These are phyloP conservation scores for Backusella psychrophila DNA, from an alignment of 192 early-diverging fungal genomes.

Conservation along the genomic window DNA sequence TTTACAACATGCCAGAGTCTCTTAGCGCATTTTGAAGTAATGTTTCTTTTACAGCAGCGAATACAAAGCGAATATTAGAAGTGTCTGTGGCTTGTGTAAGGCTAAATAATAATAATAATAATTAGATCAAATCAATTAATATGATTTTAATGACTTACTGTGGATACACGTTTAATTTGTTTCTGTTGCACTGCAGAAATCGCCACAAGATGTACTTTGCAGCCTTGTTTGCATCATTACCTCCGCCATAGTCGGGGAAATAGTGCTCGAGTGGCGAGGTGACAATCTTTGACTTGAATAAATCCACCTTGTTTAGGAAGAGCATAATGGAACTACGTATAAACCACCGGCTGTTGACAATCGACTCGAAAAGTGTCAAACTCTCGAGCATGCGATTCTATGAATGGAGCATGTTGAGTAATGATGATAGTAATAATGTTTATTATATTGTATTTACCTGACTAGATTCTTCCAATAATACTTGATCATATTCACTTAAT, in stretches of 20 bases:
- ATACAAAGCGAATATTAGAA: constrained; percentile 58
- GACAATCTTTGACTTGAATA: constrained; percentile 73
- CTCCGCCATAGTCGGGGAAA: constrained; percentile 82
- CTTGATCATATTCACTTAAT: constrained; percentile 84
- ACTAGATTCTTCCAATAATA: constrained; percentile 70
- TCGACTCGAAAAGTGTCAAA: constrained; percentile 78
- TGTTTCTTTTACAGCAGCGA: constrained; percentile 77
- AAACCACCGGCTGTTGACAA: constrained; percentile 85
- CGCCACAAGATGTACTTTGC: constrained; percentile 89
- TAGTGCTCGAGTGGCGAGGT: constrained; percentile 65
- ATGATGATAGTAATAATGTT: neutral
- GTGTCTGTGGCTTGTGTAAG: constrained; percentile 14
- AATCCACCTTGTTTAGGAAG: constrained; percentile 84
- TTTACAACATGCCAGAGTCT: constrained; percentile 49
- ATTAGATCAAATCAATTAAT: neutral
- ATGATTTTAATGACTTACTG: constrained; percentile 51
- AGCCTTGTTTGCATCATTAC: constrained; percentile 77
- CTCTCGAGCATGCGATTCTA: constrained; percentile 86
- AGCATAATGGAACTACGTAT: constrained; percentile 80
- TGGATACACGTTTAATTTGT: constrained; percentile 81
- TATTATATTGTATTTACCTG: constrained; percentile 17
- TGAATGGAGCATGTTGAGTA: neutral
- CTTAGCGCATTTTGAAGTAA: constrained; percentile 66
- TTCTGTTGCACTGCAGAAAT: constrained; percentile 87
- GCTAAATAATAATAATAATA: neutral